A percentile compares a stretch with the other conserved stretches of the same genome.
phyloP scores from a whole-genome alignment of 2,329 filamentous ascomycete species.

The Huntiella moniliformis region DNA sequence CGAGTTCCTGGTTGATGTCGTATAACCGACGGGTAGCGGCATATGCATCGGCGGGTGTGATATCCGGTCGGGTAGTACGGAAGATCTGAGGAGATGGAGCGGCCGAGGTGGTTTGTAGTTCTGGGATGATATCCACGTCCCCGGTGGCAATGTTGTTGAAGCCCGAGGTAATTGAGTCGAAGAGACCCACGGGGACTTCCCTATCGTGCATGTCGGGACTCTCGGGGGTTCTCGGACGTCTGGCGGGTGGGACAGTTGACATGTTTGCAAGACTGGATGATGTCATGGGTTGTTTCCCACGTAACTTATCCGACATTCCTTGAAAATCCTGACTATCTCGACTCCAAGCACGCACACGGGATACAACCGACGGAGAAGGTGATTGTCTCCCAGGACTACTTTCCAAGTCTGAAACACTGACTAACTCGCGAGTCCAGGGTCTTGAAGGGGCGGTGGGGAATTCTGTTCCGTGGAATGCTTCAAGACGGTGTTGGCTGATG shows the following conservation, averaged over 20 bases:
- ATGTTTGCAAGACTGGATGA: not conserved
- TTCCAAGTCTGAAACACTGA: constrained; percentile 5
- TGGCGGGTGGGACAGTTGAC: not conserved
- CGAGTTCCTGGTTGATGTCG: constrained; percentile 16
- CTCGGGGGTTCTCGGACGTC: constrained; percentile 5
- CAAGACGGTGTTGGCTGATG: constrained; percentile 10
- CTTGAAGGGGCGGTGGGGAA: not conserved
- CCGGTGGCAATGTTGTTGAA: constrained; percentile 3
- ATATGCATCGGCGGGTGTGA: constrained; percentile 11
- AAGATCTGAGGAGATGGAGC: constrained; percentile 12
- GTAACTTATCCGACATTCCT: constrained; percentile 4
- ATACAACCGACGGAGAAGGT: constrained; percentile 2
- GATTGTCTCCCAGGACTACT: constrained; percentile 3
- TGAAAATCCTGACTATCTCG: constrained; percentile 3
- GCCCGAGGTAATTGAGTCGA: constrained; percentile 9
- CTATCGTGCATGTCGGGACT: not conserved
- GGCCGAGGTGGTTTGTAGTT: constrained; percentile 6
- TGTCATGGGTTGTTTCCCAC: constrained; percentile 2
- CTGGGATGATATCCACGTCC: not conserved
- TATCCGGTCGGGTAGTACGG: constrained; percentile 10
- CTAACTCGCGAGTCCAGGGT: constrained; percentile 8
- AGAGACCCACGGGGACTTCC: not conserved
- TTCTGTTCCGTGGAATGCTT: constrained; percentile 6
- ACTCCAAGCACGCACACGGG: constrained; percentile 7
- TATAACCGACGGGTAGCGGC: constrained; percentile 15